Evolutionary conservation across 164 flowering plant species (phyloP), one percentile per base, ranked within the genome.

Genomic region (Dillenia suffruticosa): DNA sequence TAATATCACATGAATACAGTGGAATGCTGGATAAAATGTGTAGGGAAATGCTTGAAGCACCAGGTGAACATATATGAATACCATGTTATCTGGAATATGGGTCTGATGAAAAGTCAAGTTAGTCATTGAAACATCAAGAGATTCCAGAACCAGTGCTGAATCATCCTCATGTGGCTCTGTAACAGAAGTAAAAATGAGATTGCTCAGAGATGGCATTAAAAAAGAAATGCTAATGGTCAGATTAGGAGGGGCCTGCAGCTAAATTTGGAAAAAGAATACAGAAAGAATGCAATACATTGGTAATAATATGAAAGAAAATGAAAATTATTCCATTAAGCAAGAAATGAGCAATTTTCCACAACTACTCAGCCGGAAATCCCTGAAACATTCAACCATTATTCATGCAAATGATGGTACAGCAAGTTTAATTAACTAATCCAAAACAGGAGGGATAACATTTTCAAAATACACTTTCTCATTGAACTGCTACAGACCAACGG

Each of bases 21-120:
- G 40, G 40, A 32, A 32, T 32, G 6, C 7, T 32, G 40, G 40
- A 32, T 32, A 49, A 50, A 40, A 26, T 32, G 16, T 40, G n/a
- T 13, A 14, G n/a, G 5, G 13, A n/a, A 59, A 9, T 15, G 19
- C 43, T 9, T 4, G 9, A 51, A 16, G 40, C 40, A 32, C 40
- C 0, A 0, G 40, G 40, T 40, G 6, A 58, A 11, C 48, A 44
- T n/a, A 46, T n/a, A 51, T 8, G 12, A 45, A 58, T 70, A 76
- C 79, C 74, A 66, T 61, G n/a, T 57, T 65, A 67, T 76, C 67
- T n/a, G 49, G 62, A 10, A 61, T 57, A 64, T 55, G 50, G 48
- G 55, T 58, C 52, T 26, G 40, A 17, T 12, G 26, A 56, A 51
- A 46, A 59, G 72, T 46, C 46, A 44, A 51, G 56, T 15, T 44